These are phyloP conservation scores for Alternaria sp. DNA, from an alignment of 2,329 filamentous ascomycete genomes.

Conservation along the genomic window DNA sequence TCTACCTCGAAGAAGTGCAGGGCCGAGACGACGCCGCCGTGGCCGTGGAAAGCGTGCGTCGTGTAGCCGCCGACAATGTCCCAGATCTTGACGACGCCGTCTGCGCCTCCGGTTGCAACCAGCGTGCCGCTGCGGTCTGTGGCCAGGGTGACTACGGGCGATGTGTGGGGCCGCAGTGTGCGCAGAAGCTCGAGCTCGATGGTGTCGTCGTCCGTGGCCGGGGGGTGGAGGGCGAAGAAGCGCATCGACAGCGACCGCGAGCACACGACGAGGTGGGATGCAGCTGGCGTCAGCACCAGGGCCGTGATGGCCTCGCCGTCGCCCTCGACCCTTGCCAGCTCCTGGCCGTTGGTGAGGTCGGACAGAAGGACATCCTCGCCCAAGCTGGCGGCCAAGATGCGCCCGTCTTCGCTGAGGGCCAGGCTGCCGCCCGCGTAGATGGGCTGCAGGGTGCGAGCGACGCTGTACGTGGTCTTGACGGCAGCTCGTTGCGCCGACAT, in stretches of 20 bases:
- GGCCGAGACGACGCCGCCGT: conserved; percentile 88
- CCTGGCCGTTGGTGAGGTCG: conserved; percentile 79
- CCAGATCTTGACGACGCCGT: conserved; percentile 96
- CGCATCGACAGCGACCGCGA: conserved; percentile 96
- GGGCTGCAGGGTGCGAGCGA: conserved; percentile 81
- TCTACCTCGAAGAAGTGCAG: conserved; percentile 87
- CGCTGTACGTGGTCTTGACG: conserved; percentile 87
- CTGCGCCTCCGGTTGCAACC: conserved; percentile 89
- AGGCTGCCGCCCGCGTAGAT: conserved; percentile 93
- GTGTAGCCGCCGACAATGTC: conserved; percentile 88
- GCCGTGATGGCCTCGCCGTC: conserved; percentile 76
- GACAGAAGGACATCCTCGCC: conserved; percentile 91
- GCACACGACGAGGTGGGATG: conserved; percentile 86
- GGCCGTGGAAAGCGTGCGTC: conserved; percentile 94
- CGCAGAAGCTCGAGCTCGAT: conserved; percentile 68
- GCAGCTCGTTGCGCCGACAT: conserved; percentile 59
- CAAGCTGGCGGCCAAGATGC: conserved; percentile 84
- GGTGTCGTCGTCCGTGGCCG: conserved; percentile 65
- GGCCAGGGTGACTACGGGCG: conserved; percentile 85
- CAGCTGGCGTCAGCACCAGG: conserved; percentile 79
- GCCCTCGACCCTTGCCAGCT: conserved; percentile 86
- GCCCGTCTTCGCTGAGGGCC: conserved; percentile 79
- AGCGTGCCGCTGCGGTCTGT: conserved; percentile 88
- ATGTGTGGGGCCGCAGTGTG: conserved; percentile 86
- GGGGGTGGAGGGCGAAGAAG: conserved; percentile 76